Evolutionary conservation across 2,329 filamentous ascomycete genomes (phyloP), one percentile per base, ranked within the genome.

Genomic region (Diplocarpon rosae): DNA sequence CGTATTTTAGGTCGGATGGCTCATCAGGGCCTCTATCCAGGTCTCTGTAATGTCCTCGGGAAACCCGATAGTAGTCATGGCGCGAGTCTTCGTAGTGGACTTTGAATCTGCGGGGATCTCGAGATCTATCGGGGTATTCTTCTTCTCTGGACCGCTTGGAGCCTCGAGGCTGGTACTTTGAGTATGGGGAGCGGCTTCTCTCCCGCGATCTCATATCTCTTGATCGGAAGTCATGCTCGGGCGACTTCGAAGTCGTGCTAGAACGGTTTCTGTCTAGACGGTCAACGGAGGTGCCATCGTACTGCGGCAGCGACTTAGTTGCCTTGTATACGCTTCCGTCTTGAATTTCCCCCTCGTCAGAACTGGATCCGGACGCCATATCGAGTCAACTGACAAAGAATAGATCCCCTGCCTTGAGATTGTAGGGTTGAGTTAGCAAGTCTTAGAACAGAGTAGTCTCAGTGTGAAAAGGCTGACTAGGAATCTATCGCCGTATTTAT

Each of bases 211-310:
- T 61, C 57, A 63, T 66, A 54, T 66, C 57, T 58, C 65, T 69
- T 38, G 68, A 64, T 51, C 63, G 62, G 52, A 65, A 59, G 61
- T 68, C 68, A 66, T 66, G 56, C 54, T 66, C 50, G 56, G 62
- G 59, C 43, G 61, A 62, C 48, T 52, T 56, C 47, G 62, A 61
- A 49, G 53, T 55, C 34, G 63, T 56, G 49, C 56, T 56, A 59
- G 56, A 56, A 44, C 74, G 78, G 69, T 68, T 74, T 89, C 87
- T 94, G 84, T 83, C 76, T 75, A 73, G 79, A 78, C 83, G 84
- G 86, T 94, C 85, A 94, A 94, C 81, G 77, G 75, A 80, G 77
- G 71, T 80, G 82, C 79, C 75, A 76, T 80, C 78, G 74, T 76
- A 69, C 66, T 74, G 75, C 73, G 75, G 72, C 74, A 80, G 78